These are phyloP conservation scores for Fusarium equiseti DNA, from an alignment of 2,329 filamentous ascomycete species.

Conservation along the genomic window DNA sequence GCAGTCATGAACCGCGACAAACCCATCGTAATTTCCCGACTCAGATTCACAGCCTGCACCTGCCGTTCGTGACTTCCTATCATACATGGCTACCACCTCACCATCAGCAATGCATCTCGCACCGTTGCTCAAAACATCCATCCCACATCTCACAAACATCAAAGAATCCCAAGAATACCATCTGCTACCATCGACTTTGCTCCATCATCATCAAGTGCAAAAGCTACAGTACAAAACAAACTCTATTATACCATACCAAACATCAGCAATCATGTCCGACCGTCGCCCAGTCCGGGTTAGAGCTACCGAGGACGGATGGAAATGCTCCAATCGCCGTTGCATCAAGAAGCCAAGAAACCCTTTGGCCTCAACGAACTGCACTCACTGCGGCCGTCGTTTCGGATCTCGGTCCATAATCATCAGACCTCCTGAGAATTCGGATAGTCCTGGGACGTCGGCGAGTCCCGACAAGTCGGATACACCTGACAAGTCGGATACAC, in stretches of 20 bases:
- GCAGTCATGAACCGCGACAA: background rate
- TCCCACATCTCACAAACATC: background rate
- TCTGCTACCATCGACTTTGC: background rate
- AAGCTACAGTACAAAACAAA: background rate
- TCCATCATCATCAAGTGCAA: background rate
- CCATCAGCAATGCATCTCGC: too few species aligned
- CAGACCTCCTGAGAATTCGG: background rate
- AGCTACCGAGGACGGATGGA: background rate
- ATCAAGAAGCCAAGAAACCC: background rate
- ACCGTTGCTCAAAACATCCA: background rate
- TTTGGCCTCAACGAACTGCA: background rate
- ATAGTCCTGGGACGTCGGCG: background rate
- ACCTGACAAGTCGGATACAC: background rate
- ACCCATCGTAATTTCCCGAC: background rate
- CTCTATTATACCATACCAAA: background rate
- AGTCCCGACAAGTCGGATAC: background rate
- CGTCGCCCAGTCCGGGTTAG: background rate
- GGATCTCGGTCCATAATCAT: background rate
- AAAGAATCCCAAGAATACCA: background rate
- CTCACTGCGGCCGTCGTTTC: background rate
- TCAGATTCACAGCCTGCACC: background rate
- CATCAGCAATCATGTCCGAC: background rate
- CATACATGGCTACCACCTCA: background rate
- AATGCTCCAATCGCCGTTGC: background rate
- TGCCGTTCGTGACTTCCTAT: background rate